phyloP scores from a whole-genome alignment of 345 rosid genomes.

The Salix udensis region DNA sequence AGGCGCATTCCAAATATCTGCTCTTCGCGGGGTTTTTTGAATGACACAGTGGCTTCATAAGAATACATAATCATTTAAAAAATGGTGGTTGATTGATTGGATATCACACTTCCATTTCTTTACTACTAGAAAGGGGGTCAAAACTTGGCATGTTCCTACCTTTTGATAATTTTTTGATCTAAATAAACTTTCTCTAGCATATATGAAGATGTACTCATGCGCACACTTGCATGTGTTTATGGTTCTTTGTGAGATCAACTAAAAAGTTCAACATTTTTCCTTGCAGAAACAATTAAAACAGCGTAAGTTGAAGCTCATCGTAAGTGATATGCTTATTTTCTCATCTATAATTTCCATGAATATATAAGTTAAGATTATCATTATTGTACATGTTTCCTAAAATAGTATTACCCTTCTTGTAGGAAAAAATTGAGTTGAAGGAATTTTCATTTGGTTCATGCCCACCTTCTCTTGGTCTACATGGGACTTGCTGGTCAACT shows the following conservation, averaged over 20 bases:
- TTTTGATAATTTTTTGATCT: constrained; percentile 1
- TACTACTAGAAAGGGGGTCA: background rate
- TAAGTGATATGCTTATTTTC: constrained; percentile 37
- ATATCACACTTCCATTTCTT: background rate
- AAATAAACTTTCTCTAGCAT: background rate
- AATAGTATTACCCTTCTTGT: constrained; percentile 13
- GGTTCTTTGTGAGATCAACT: constrained; percentile 10
- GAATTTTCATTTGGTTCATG: constrained; percentile 81
- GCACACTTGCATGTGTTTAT: background rate
- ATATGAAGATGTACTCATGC: background rate
- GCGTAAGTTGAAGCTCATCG: constrained; percentile 67
- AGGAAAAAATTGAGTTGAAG: constrained; percentile 76
- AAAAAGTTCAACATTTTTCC: constrained; percentile 12
- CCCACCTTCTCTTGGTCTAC: constrained; percentile 77
- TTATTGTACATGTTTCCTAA: constrained; percentile 13
- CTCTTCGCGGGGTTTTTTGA: background rate
- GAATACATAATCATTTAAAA: background rate
- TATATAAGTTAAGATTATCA: background rate
- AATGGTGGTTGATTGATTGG: background rate
- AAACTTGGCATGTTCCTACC: background rate
- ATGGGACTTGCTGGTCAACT: constrained; percentile 76
- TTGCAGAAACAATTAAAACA: constrained; percentile 82
- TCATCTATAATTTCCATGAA: background rate
- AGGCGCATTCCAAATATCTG: background rate
- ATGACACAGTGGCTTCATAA: background rate